Percentiles rank a stretch among this genome's conserved stretches.
phyloP scores from a whole-genome alignment of 495 filamentous ascomycete species.

The Daldinia grandis region DNA sequence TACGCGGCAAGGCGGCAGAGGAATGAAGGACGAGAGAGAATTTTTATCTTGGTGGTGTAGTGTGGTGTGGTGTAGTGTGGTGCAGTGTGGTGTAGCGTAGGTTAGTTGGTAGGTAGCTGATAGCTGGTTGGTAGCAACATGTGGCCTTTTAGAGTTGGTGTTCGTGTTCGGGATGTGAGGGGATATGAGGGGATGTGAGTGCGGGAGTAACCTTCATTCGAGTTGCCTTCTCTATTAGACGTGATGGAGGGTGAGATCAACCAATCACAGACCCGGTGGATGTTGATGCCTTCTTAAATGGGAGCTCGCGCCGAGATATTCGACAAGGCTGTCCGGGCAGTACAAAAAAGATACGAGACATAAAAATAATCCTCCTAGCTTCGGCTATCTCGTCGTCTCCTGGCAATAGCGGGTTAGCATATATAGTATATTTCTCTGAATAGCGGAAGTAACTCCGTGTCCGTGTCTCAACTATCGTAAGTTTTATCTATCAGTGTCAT shows the following conservation, averaged over 20 bases:
- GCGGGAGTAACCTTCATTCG: constrained; percentile 44
- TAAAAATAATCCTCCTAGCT: constrained; percentile 27
- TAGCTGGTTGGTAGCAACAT: constrained; percentile 25
- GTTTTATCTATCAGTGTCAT: constrained; percentile 4
- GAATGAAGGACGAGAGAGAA: constrained; percentile 19
- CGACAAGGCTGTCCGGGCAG: constrained; percentile 33
- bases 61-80: background rate
- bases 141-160: constrained; percentile 39
- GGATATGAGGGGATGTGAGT: constrained; percentile 41
- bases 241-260: constrained; percentile 40
- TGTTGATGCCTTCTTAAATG: constrained; percentile 45
- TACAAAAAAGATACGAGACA: constrained; percentile 31
- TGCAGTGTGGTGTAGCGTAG: background rate
- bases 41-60: constrained; percentile 30
- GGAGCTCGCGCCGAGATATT: constrained; percentile 40
- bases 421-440: background rate
- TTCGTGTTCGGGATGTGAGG: constrained; percentile 44
- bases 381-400: constrained; percentile 2
- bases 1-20: constrained; percentile 37
- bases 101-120: constrained; percentile 10
- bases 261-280: constrained; percentile 19
- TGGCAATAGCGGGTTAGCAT: background rate
- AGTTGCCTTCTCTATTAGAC: constrained; percentile 28
- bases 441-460: background rate
- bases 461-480: constrained; percentile 14